A percentile compares a stretch with the other conserved stretches of the same genome.
Conservation (phyloP, 1,284 basidiomycete species). For the Waitea zeae region DNA sequence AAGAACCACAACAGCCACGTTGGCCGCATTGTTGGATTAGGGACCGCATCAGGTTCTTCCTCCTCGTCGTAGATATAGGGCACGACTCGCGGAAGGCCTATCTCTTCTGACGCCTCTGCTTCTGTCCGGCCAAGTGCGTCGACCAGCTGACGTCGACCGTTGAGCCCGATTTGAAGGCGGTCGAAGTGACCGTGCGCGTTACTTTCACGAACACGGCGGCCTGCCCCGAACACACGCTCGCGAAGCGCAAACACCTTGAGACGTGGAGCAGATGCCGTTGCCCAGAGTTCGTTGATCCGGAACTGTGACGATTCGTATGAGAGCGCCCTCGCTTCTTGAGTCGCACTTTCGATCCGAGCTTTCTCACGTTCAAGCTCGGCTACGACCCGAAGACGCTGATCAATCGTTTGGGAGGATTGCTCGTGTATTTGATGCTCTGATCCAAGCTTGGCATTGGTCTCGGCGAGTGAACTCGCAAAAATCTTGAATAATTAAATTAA, state of each 20-base stretch:
- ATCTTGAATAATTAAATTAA: slow-evolving; percentile 16
- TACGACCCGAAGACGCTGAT: slow-evolving; percentile 25
- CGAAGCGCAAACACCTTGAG: slow-evolving; percentile 44
- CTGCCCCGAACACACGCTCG: slow-evolving; percentile 33
- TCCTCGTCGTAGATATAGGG: slow-evolving; percentile 17
- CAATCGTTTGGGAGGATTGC: slow-evolving; percentile 25
- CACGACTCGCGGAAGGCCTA: slow-evolving; percentile 20
- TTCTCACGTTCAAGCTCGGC: slow-evolving; percentile 31
- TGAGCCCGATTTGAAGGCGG: slow-evolving; percentile 49
- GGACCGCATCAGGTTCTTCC: slow-evolving; percentile 33
- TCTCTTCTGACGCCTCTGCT: slow-evolving; percentile 59
- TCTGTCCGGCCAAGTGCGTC: slow-evolving; percentile 54
- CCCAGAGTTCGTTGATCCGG: slow-evolving; percentile 44
- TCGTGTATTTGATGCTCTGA: slow-evolving; percentile 36
- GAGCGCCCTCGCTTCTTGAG: slow-evolving; percentile 48
- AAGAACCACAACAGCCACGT: slow-evolving; percentile 62
- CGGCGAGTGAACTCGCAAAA: slow-evolving; percentile 30
- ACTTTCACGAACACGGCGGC: slow-evolving; percentile 22
- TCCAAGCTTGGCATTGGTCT: slow-evolving; percentile 34
- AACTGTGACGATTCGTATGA: slow-evolving; percentile 58
- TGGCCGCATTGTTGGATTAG: slow-evolving; percentile 41
- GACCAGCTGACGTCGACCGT: slow-evolving; percentile 40
- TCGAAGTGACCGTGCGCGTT: slow-evolving; percentile 41
- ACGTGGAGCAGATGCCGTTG: slow-evolving; percentile 39
- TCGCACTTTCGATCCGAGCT: slow-evolving; percentile 28